Evolutionary conservation across 116 monocot species (phyloP).

Genomic region (Trichopus zeylanicus): DNA sequence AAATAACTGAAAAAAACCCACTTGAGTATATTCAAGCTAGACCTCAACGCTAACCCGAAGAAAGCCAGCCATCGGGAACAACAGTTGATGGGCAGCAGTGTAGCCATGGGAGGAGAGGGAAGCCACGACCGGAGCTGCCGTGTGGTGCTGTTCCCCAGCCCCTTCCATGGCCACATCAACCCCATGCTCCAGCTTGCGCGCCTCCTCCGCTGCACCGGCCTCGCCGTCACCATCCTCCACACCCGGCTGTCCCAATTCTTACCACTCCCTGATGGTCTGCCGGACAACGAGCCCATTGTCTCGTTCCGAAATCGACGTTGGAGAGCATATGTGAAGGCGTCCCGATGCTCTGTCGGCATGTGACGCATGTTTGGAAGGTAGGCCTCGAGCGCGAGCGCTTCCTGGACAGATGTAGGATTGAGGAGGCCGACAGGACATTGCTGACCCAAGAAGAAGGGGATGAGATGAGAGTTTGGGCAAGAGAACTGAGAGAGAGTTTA

Average conservation of each 20-base stretch:
- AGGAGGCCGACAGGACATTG: not conserved
- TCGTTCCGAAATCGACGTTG: constrained; percentile 6
- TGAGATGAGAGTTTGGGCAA: constrained; percentile 9
- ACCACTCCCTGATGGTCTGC: constrained; percentile 3
- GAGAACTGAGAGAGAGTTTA: not conserved
- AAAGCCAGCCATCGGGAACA: too few species aligned
- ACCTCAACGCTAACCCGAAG: too few species aligned
- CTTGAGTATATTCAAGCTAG: too few species aligned
- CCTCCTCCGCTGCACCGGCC: constrained; percentile 7
- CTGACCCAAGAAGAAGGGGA: constrained; percentile 7
- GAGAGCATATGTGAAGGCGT: constrained; percentile 9
- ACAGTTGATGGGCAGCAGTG: too few species aligned
- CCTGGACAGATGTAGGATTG: not conserved
- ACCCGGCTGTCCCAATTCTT: constrained; percentile 16
- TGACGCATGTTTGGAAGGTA: constrained; percentile 17
- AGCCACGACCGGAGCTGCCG: too few species aligned
- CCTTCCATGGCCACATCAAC: constrained; percentile 22
- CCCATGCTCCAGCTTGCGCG: constrained; percentile 24
- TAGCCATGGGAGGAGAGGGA: too few species aligned
- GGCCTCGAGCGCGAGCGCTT: constrained; percentile 10
- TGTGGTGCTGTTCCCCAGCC: constrained; percentile 11
- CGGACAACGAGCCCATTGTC: not conserved
- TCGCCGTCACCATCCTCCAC: constrained; percentile 20
- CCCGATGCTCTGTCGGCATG: constrained; percentile 12
- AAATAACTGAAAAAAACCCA: too few species aligned